Percentiles rank a stretch among this genome's conserved stretches.
phyloP scores from a whole-genome alignment of 768 basidiomycete genomes.

The Russula sp. region DNA sequence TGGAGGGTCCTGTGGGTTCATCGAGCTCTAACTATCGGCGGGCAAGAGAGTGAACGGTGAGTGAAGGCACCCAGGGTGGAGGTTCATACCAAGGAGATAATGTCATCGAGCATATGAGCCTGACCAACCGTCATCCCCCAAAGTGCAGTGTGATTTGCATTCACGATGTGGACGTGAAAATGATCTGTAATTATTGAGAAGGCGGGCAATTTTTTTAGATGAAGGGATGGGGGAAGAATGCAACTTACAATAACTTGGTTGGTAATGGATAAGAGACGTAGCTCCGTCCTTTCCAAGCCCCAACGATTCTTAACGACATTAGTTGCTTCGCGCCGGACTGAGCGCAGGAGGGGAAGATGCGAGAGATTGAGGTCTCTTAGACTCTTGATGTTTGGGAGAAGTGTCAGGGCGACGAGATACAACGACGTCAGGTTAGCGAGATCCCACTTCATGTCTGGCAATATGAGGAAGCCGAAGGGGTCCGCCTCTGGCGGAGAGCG shows the following conservation, averaged over 20 bases:
- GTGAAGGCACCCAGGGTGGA: background rate
- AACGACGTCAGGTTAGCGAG: conserved; percentile 66
- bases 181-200: conserved; percentile 58
- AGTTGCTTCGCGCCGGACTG: conserved; percentile 57
- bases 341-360: conserved; percentile 66
- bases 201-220: background rate
- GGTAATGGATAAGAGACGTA: conserved; percentile 92
- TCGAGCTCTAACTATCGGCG: conserved; percentile 61
- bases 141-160: conserved; percentile 58
- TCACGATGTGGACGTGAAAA: conserved; percentile 91
- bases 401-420: conserved; percentile 80
- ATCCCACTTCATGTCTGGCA: conserved; percentile 99
- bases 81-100: conserved; percentile 75
- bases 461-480: conserved; percentile 62
- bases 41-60: background rate
- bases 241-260: conserved; percentile 87
- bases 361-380: conserved; percentile 68
- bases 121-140: conserved; percentile 83
- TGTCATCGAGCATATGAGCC: conserved; percentile 88
- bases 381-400: conserved; percentile 58
- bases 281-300: conserved; percentile 55
- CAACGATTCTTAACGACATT: conserved; percentile 58
- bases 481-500: conserved; percentile 45
- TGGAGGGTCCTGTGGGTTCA: conserved; percentile 45
- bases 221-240: background rate